Conservation (phyloP, 2,329 filamentous ascomycete genomes). For the Aureobasidium leucospermi region DNA sequence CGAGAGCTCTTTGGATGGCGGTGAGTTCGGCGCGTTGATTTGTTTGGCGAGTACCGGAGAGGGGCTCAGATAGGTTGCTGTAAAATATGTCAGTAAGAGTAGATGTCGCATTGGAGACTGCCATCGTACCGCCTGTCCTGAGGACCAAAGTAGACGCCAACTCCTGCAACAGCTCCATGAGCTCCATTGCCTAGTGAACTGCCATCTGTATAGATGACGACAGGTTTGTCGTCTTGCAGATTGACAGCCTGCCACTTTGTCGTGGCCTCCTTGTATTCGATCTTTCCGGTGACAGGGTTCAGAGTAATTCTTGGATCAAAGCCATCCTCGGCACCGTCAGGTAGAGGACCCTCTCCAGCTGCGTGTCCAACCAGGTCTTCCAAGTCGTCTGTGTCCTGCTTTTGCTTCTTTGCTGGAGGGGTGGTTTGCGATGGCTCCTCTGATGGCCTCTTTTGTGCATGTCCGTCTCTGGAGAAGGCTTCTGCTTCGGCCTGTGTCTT, state of each 20-base stretch:
- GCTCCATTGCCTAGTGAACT: slow-evolving; percentile 54
- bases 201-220: slow-evolving; percentile 58
- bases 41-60: slow-evolving; percentile 69
- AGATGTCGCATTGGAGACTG: neutral
- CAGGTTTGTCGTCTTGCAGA: slow-evolving; percentile 35
- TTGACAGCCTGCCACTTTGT: slow-evolving; percentile 41
- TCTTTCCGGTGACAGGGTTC: slow-evolving; percentile 45
- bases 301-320: slow-evolving; percentile 54
- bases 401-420: slow-evolving; percentile 30
- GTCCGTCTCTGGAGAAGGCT: slow-evolving; percentile 56
- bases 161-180: slow-evolving; percentile 48
- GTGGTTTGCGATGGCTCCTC: slow-evolving; percentile 17
- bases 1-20: slow-evolving; percentile 74
- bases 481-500: slow-evolving; percentile 60
- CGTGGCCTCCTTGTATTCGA: slow-evolving; percentile 48
- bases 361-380: slow-evolving; percentile 33
- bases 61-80: slow-evolving; percentile 64
- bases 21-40: slow-evolving; percentile 96
- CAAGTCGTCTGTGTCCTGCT: slow-evolving; percentile 28
- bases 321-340: slow-evolving; percentile 50
- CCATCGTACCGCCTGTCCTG: slow-evolving; percentile 36
- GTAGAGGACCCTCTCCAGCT: slow-evolving; percentile 50
- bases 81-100: neutral
- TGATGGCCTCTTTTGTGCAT: slow-evolving; percentile 15
- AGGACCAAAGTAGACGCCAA: slow-evolving; percentile 59